phyloP scores from a whole-genome alignment of 495 filamentous ascomycete genomes.

The Thozetella sp. region DNA sequence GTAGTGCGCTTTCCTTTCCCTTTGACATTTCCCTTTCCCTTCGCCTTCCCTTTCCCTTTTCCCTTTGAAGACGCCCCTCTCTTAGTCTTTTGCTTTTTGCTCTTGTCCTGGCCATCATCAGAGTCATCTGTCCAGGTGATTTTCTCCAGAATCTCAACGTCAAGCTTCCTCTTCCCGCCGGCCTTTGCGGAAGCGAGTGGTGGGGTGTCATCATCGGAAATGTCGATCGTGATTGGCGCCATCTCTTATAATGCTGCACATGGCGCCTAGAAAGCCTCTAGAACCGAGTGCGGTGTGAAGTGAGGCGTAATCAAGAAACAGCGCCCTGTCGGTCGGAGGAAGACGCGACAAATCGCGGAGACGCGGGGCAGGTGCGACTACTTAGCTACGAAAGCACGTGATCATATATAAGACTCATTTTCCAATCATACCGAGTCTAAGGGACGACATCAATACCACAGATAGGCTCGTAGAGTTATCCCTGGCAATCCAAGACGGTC shows the following conservation, averaged over 20 bases:
- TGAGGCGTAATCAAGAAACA: background rate
- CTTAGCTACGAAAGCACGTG: background rate
- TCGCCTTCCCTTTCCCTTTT: constrained; percentile 21
- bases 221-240: constrained; percentile 13
- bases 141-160: constrained; percentile 26
- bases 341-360: background rate
- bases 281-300: background rate
- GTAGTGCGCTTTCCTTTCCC: constrained; percentile 3
- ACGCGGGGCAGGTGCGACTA: background rate
- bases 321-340: background rate
- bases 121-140: constrained; percentile 42
- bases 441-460: no score
- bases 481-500: no score
- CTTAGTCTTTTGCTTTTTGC: constrained; percentile 30
- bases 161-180: constrained; percentile 23
- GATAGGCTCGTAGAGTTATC: no score
- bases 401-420: background rate
- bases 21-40: constrained; percentile 23
- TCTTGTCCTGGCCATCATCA: constrained; percentile 30
- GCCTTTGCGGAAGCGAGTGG: constrained; percentile 12
- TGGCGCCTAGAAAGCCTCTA: background rate
- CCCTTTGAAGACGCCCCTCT: constrained; percentile 22
- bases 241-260: constrained; percentile 6
- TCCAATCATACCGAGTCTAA: no score
- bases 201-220: constrained; percentile 18